Conservation (phyloP, 2,329 filamentous ascomycete genomes). For the Verticillium longisporum region DNA sequence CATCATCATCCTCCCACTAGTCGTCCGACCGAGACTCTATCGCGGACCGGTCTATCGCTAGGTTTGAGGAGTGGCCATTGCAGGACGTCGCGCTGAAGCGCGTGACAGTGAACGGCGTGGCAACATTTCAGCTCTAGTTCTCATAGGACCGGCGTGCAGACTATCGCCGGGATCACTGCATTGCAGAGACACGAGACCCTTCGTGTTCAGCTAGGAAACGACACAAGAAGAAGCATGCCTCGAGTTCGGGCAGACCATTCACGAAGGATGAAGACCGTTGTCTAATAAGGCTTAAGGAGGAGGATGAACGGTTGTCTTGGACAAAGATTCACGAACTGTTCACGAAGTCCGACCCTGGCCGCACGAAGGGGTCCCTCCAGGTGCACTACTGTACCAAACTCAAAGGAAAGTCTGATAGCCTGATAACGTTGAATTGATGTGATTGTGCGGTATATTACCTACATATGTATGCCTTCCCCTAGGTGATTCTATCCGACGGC, state of each 20-base stretch:
- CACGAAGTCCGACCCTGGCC: conserved; percentile 1
- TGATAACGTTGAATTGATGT: too few relatives aligned
- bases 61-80: conserved; percentile 2
- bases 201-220: background rate
- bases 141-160: conserved; percentile 2
- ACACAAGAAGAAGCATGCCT: background rate
- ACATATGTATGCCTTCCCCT: too few relatives aligned
- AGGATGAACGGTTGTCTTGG: conserved; percentile 2
- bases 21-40: background rate
- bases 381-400: conserved; percentile 3
- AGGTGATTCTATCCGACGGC: too few relatives aligned
- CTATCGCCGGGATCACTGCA: background rate
- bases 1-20: background rate
- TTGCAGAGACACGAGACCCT: background rate
- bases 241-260: background rate
- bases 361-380: conserved; percentile 1
- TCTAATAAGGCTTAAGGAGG: conserved; percentile 3
- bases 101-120: background rate
- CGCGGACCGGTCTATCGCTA: background rate
- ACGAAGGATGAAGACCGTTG: conserved; percentile 1
- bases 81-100: conserved; percentile 1
- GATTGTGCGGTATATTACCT: too few relatives aligned
- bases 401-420: background rate
- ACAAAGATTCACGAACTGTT: conserved; percentile 3
- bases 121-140: conserved; percentile 3